Evolutionary conservation across 2,329 filamentous ascomycete genomes (phyloP).

Genomic region (Plenodomus tracheiphilus): DNA sequence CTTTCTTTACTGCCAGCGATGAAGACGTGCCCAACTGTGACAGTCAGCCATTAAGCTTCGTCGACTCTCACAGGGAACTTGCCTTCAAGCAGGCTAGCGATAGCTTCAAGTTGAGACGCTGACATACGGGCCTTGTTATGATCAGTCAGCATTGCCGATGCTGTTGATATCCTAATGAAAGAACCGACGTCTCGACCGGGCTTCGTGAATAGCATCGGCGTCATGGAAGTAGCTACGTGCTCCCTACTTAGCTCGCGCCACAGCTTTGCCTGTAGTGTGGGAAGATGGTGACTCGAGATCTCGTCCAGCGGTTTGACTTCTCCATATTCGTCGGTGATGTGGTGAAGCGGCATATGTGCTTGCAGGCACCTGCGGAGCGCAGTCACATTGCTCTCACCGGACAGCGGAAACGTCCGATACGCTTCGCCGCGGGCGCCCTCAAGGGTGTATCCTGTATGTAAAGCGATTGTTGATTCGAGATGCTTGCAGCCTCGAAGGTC

Average conservation of each 20-base stretch:
- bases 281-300: conserved; percentile 1
- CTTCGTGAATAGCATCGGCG: neutral
- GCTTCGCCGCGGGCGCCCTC: too few relatives aligned
- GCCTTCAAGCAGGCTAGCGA: conserved; percentile 2
- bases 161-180: neutral
- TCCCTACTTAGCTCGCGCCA: conserved; percentile 5
- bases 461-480: neutral
- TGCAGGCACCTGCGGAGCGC: neutral
- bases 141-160: neutral
- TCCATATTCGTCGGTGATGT: neutral
- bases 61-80: neutral
- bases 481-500: neutral
- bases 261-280: conserved; percentile 9
- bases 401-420: neutral
- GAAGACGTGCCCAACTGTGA: conserved; percentile 6
- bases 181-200: neutral
- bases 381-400: neutral
- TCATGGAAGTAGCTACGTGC: neutral
- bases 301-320: neutral
- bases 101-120: neutral
- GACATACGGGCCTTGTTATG: neutral
- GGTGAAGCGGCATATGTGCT: neutral
- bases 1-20: neutral
- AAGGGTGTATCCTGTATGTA: neutral
- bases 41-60: neutral